These are phyloP conservation scores for Coemansia sp. DNA, from an alignment of 192 early-diverging fungal species.

Conservation along the genomic window DNA sequence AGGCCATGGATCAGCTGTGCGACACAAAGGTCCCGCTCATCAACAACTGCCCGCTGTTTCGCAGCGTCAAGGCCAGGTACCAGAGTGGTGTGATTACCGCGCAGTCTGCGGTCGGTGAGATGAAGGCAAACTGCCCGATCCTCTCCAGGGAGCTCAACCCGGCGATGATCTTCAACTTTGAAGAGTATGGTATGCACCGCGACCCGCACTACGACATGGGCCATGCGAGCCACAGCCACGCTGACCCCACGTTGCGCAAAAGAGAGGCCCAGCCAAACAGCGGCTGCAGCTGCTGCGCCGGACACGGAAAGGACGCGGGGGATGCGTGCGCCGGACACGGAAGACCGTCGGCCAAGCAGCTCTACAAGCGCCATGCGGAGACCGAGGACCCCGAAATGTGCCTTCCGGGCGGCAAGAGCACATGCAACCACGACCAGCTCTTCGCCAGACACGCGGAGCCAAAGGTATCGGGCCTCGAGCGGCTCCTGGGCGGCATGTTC, in stretches of 20 bases:
- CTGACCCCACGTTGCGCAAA: background rate
- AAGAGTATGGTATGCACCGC: conserved; percentile 45
- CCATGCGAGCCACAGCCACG: conserved; percentile 46
- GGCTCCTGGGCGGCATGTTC: conserved; percentile 50
- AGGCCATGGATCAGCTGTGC: conserved; percentile 41
- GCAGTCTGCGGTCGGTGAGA: conserved; percentile 37
- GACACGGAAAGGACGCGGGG: background rate
- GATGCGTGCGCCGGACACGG: background rate
- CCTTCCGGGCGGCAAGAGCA: conserved; percentile 22
- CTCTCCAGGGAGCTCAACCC: conserved; percentile 58
- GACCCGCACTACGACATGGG: conserved; percentile 45
- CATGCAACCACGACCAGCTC: conserved; percentile 22
- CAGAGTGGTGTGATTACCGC: conserved; percentile 32
- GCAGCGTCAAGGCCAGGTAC: conserved; percentile 47
- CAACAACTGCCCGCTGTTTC: conserved; percentile 53
- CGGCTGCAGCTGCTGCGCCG: conserved; percentile 19
- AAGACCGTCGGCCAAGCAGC: conserved; percentile 24
- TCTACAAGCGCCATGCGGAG: conserved; percentile 35
- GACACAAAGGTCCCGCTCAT: conserved; percentile 41
- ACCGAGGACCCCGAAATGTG: conserved; percentile 30
- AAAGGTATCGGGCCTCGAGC: conserved; percentile 37
- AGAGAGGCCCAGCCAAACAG: background rate
- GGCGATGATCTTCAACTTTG: conserved; percentile 54
- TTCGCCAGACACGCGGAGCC: conserved; percentile 1
- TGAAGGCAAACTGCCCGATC: conserved; percentile 56